These are phyloP conservation scores for Lavandula angustifolia DNA, from an alignment of 257 asterid genomes.

Conservation along the genomic window DNA sequence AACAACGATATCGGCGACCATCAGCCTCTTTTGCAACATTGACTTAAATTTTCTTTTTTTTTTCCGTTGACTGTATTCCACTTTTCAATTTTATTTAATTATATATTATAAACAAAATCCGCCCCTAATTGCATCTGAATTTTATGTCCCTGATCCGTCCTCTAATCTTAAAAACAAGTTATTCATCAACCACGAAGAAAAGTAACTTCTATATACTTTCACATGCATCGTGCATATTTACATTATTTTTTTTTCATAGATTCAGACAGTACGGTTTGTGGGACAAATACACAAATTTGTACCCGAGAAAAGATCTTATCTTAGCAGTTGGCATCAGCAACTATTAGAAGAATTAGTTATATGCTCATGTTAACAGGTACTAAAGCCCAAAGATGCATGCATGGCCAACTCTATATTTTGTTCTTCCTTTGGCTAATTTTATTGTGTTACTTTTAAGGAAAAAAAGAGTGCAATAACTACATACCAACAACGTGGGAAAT, in stretches of 20 bases:
- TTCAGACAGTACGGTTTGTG: slow-evolving; percentile 48
- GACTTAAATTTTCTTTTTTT: too few species aligned
- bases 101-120: too few species aligned
- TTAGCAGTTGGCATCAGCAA: slow-evolving; percentile 42
- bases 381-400: too few species aligned
- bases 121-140: slow-evolving; percentile 47
- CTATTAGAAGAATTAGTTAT: slow-evolving; percentile 42
- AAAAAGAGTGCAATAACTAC: neutral
- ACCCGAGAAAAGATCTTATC: slow-evolving; percentile 38
- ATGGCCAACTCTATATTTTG: too few species aligned
- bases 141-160: slow-evolving; percentile 45
- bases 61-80: too few species aligned
- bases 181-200: slow-evolving; percentile 31
- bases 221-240: neutral
- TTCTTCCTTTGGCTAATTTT: too few species aligned
- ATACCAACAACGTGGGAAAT: slow-evolving; percentile 59
- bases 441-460: slow-evolving; percentile 31
- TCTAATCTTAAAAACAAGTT: slow-evolving; percentile 30
- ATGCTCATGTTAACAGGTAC: slow-evolving; percentile 50
- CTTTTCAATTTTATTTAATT: too few species aligned
- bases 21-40: too few species aligned
- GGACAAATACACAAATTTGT: slow-evolving; percentile 43
- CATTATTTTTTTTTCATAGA: slow-evolving; percentile 25
- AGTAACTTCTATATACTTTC: slow-evolving; percentile 14
- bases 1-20: too few species aligned